phyloP scores from a whole-genome alignment of 2,329 filamentous ascomycete species.

The Ascochyta fabae region DNA sequence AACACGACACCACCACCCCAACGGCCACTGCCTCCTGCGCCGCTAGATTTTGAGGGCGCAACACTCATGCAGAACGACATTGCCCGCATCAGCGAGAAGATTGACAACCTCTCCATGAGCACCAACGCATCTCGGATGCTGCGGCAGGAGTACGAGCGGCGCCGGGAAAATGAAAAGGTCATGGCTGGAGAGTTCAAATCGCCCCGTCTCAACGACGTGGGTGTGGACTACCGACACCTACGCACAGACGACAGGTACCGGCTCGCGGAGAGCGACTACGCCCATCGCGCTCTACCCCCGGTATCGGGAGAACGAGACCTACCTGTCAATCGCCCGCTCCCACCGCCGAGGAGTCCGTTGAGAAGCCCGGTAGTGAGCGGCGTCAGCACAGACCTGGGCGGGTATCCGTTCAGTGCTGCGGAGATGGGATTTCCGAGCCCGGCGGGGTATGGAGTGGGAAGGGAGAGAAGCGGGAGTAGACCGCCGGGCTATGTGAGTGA shows the following conservation, averaged over 20 bases:
- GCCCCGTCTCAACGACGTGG: conserved; percentile 2
- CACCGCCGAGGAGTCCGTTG: conserved; percentile 7
- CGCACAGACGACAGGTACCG: background rate
- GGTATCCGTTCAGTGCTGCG: conserved; percentile 23
- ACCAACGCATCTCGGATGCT: conserved; percentile 14
- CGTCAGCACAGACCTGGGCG: conserved; percentile 7
- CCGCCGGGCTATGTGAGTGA: conserved; percentile 3
- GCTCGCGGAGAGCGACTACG: background rate
- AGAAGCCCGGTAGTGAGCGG: conserved; percentile 18
- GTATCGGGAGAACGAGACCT: background rate
- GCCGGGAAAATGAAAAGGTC: conserved; percentile 39
- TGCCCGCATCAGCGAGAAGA: conserved; percentile 41
- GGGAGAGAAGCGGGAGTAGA: conserved; percentile 1
- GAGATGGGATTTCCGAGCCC: conserved; percentile 31
- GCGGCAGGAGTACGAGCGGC: conserved; percentile 27
- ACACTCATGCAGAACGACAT: conserved; percentile 39
- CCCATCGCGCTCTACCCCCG: background rate
- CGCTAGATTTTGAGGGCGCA: conserved; percentile 26
- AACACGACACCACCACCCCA: conserved; percentile 10
- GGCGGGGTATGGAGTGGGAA: conserved; percentile 17
- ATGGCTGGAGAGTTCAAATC: conserved; percentile 38
- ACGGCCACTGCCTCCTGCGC: conserved; percentile 17
- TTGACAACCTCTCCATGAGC: conserved; percentile 33
- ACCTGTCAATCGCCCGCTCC: conserved; percentile 2
- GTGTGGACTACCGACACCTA: conserved; percentile 1